Evolutionary conservation across 192 early-diverging fungal genomes (phyloP).

Genomic region (Coemansia sp.): DNA sequence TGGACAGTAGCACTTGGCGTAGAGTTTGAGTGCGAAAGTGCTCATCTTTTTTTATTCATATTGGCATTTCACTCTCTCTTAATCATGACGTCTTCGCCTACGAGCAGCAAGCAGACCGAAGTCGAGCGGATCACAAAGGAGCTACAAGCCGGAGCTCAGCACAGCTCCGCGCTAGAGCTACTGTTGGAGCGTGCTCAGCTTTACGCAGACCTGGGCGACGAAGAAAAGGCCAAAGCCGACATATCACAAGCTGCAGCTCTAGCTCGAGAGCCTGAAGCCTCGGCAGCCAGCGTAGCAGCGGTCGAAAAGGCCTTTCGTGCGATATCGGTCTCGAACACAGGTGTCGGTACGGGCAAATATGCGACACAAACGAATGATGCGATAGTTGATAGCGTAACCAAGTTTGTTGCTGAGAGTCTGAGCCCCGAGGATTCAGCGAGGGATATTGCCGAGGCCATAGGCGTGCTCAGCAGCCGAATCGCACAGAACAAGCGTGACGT

Average conservation of each 20-base stretch:
- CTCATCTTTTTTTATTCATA: neutral
- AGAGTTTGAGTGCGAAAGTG: too few species aligned
- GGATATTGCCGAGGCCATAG: neutral
- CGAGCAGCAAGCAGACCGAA: conserved; percentile 1
- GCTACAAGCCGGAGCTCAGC: conserved; percentile 22
- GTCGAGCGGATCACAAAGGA: conserved; percentile 31
- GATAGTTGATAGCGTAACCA: neutral
- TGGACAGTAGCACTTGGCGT: neutral
- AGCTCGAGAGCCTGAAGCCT: conserved; percentile 24
- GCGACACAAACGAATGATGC: conserved; percentile 2
- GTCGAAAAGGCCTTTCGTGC: conserved; percentile 42
- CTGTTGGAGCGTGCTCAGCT: conserved; percentile 36
- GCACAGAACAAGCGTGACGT: neutral
- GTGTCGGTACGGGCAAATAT: conserved; percentile 4
- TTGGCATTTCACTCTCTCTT: neutral
- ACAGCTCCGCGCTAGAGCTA: conserved; percentile 11
- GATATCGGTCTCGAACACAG: conserved; percentile 8
- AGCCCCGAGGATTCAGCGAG: neutral
- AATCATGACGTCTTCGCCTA: neutral
- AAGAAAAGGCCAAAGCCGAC: conserved; percentile 26
- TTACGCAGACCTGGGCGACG: conserved; percentile 36
- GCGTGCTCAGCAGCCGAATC: conserved; percentile 8
- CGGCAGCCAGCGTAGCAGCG: conserved; percentile 23
- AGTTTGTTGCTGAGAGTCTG: neutral
- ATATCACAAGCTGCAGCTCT: conserved; percentile 41